Conservation (phyloP, 495 filamentous ascomycete species). For the Penicillium soppii region DNA sequence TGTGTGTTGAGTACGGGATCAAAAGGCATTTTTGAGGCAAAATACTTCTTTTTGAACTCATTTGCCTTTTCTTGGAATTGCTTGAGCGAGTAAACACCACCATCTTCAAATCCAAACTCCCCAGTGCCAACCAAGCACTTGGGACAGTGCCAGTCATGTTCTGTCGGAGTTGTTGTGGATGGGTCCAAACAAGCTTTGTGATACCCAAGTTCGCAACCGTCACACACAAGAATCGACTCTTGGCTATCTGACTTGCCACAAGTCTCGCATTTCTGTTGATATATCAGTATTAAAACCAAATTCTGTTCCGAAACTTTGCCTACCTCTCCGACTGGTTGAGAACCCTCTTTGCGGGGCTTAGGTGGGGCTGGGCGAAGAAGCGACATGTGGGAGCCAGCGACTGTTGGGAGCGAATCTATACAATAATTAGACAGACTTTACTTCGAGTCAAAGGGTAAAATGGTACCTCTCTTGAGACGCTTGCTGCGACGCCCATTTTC, state of each 20-base stretch:
- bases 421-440: constrained; percentile 14
- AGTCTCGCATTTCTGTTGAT: constrained; percentile 72
- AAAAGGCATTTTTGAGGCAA: constrained; percentile 85
- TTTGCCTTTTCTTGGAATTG: constrained; percentile 97
- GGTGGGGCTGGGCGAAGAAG: constrained; percentile 80
- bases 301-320: constrained; percentile 5
- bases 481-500: constrained; percentile 83
- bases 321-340: constrained; percentile 75
- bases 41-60: constrained; percentile 91
- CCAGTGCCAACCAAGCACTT: constrained; percentile 94
- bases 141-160: constrained; percentile 95
- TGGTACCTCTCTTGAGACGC: constrained; percentile 85
- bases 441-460: constrained; percentile 7
- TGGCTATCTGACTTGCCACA: constrained; percentile 83
- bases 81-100: constrained; percentile 89
- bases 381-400: constrained; percentile 96
- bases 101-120: constrained; percentile 97
- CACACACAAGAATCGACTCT: constrained; percentile 74
- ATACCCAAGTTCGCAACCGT: constrained; percentile 87
- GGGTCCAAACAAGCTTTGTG: constrained; percentile 89
- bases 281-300: constrained; percentile 8
- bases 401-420: constrained; percentile 79
- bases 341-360: constrained; percentile 65
- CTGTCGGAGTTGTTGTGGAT: constrained; percentile 71
- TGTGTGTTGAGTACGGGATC: constrained; percentile 80